Evolutionary conservation across 768 basidiomycete genomes (phyloP).

Genomic region (Lenzites betulinus): DNA sequence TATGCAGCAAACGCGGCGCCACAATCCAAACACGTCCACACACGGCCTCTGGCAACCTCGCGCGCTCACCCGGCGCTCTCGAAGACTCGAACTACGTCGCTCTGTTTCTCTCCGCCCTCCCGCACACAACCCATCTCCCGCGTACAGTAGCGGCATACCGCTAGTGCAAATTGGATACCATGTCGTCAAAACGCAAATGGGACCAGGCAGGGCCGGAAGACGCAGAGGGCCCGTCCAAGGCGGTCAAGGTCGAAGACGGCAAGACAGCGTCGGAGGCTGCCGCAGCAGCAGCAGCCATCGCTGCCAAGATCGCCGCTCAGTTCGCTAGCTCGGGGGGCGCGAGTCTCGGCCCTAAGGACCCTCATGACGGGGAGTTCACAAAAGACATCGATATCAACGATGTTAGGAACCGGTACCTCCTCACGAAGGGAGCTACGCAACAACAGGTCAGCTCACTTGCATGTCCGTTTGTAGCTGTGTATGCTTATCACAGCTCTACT

Average conservation of each 20-base stretch:
- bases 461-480: background rate
- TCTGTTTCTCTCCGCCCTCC: background rate
- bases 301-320: constrained; percentile 93
- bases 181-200: constrained; percentile 84
- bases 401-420: constrained; percentile 88
- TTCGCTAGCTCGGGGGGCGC: constrained; percentile 50
- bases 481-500: background rate
- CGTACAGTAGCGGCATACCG: background rate
- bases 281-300: constrained; percentile 82
- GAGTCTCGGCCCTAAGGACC: constrained; percentile 52
- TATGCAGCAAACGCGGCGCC: background rate
- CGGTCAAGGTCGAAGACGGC: constrained; percentile 48
- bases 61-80: background rate
- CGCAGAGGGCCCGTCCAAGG: constrained; percentile 42
- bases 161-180: constrained; percentile 23
- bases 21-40: constrained; percentile 12
- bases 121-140: too few species aligned
- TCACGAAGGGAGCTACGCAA: constrained; percentile 94
- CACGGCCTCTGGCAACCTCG: background rate
- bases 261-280: constrained; percentile 72
- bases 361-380: constrained; percentile 78
- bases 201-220: constrained; percentile 62
- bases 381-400: constrained; percentile 98
- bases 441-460: constrained; percentile 61
- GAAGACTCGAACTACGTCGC: background rate